A percentile compares a stretch with the other conserved stretches of the same genome.
These are phyloP conservation scores for Salix udensis DNA, from an alignment of 345 rosid species.

Conservation along the genomic window DNA sequence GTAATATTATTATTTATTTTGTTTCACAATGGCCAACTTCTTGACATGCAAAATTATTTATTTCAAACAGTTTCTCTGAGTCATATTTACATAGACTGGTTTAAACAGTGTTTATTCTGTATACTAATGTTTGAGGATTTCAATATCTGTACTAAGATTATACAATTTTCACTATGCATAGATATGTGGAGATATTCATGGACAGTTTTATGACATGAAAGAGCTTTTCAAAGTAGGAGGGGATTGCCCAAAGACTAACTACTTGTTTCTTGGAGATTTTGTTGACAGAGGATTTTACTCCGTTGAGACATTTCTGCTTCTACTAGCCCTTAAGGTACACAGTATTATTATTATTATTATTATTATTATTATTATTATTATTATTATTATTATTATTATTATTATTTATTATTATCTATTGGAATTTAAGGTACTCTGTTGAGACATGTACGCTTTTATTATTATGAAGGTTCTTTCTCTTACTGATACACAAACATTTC, in stretches of 20 bases:
- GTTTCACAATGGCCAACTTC: neutral
- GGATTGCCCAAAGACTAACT: conserved; percentile 94
- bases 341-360: neutral
- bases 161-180: conserved; percentile 18
- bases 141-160: neutral
- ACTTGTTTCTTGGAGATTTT: conserved; percentile 96
- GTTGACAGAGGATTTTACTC: conserved; percentile 96
- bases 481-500: neutral
- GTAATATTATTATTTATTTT: neutral
- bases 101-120: neutral
- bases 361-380: too few species aligned
- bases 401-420: neutral
- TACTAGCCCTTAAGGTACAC: conserved; percentile 84
- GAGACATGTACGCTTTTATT: neutral
- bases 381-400: too few species aligned
- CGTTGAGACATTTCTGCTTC: conserved; percentile 92
- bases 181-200: conserved; percentile 99
- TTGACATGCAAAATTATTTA: neutral
- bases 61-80: neutral
- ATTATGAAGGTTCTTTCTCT: neutral
- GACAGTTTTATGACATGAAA: conserved; percentile 96
- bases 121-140: neutral
- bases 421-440: neutral
- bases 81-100: neutral
- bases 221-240: conserved; percentile 97